Conservation (phyloP, 2,329 filamentous ascomycete species). For the Oidium heveae region DNA sequence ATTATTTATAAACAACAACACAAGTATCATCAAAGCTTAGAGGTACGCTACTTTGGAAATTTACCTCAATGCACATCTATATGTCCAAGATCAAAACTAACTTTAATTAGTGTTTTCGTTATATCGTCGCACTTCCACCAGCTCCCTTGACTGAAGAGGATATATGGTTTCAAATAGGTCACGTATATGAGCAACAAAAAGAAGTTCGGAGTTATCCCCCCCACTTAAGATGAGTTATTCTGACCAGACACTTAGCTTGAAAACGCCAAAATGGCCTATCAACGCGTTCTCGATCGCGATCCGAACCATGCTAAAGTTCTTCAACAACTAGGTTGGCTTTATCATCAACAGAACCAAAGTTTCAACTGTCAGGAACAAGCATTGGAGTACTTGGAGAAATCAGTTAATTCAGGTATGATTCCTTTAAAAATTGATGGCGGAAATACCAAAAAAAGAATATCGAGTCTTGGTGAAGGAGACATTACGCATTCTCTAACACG, state of each 20-base stretch:
- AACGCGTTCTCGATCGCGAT: conserved; percentile 77
- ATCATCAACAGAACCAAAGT: conserved; percentile 83
- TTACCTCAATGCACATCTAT: not conserved
- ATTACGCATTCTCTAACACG: conserved; percentile 12
- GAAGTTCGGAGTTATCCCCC: conserved; percentile 39
- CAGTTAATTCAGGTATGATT: conserved; percentile 60
- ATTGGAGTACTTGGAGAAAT: conserved; percentile 93
- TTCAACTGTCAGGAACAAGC: conserved; percentile 87
- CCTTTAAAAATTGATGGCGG: not conserved
- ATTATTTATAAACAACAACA: conserved; percentile 99
- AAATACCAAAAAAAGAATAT: not conserved
- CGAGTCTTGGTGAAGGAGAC: no score
- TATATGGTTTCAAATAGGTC: conserved; percentile 98
- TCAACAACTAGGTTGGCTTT: conserved; percentile 91
- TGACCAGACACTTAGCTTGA: conserved; percentile 42
- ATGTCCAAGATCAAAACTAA: conserved; percentile 2
- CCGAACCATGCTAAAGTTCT: conserved; percentile 94
- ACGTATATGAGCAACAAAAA: conserved; percentile 97
- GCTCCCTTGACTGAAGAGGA: conserved; percentile 87
- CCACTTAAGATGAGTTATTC: conserved; percentile 1
- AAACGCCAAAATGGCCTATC: conserved; percentile 74
- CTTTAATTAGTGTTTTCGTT: conserved; percentile 65
- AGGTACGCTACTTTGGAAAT: conserved; percentile 29
- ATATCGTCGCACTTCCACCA: conserved; percentile 82
- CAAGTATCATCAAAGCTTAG: conserved; percentile 76